Evolutionary conservation across 306 rosid genomes (phyloP).

Genomic region (Arachis stenosperma): DNA sequence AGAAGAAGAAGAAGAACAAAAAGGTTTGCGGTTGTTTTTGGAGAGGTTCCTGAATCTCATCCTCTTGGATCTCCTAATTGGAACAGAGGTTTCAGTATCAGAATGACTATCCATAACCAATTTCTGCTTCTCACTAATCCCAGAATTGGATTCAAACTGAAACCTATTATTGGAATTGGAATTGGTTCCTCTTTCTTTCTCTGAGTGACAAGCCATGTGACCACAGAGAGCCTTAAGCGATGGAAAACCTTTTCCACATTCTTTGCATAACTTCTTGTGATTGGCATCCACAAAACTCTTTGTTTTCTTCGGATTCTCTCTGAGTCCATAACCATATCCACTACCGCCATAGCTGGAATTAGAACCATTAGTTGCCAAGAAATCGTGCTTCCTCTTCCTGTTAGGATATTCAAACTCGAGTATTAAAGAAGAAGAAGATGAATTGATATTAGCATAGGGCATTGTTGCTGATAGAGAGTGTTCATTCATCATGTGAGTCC

Average conservation of each 20-base stretch:
- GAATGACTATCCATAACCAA: slow-evolving; percentile 64
- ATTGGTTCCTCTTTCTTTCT: slow-evolving; percentile 55
- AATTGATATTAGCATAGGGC: slow-evolving; percentile 33
- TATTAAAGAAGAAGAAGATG: slow-evolving; percentile 31
- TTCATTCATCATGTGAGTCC: slow-evolving; percentile 66
- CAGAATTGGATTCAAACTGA: slow-evolving; percentile 41
- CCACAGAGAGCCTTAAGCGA: slow-evolving; percentile 84
- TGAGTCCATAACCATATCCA: slow-evolving; percentile 58
- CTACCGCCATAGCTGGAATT: slow-evolving; percentile 20
- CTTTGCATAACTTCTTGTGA: slow-evolving; percentile 57
- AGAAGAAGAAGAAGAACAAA: slow-evolving; percentile 37
- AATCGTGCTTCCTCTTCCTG: slow-evolving; percentile 61
- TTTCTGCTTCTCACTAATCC: slow-evolving; percentile 50
- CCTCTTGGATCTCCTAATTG: slow-evolving; percentile 51
- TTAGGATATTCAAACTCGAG: slow-evolving; percentile 45
- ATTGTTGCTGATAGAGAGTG: slow-evolving; percentile 43
- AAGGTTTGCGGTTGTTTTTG: slow-evolving; percentile 19
- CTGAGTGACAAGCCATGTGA: slow-evolving; percentile 90
- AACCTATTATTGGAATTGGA: slow-evolving; percentile 25
- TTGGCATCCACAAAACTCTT: slow-evolving; percentile 63
- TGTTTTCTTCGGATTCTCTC: slow-evolving; percentile 84
- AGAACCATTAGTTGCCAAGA: slow-evolving; percentile 40
- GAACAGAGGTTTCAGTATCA: slow-evolving; percentile 64
- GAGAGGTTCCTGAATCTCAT: slow-evolving; percentile 48
- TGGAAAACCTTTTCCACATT: slow-evolving; percentile 83